Conservation (phyloP, 768 basidiomycete species). For the Gelatoporia subvermispora region DNA sequence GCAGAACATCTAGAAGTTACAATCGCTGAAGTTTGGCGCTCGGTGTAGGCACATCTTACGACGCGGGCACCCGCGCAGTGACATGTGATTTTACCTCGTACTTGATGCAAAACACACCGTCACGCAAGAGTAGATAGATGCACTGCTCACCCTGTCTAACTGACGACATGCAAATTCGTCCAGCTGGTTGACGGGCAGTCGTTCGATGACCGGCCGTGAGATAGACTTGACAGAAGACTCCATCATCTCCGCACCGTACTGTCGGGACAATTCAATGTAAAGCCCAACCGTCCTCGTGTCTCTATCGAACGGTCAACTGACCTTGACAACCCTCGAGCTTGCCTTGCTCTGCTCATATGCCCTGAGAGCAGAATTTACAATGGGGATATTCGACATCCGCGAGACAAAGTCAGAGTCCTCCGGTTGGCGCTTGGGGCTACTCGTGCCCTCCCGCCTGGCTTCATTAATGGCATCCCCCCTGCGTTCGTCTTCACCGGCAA, state of each 20-base stretch:
- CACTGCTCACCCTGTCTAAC: slow-evolving; percentile 65
- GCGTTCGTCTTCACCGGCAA: slow-evolving; percentile 9
- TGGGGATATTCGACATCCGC: slow-evolving; percentile 63
- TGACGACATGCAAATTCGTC: slow-evolving; percentile 90
- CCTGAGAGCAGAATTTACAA: slow-evolving; percentile 66
- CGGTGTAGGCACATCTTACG: too few relatives aligned
- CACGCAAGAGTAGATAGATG: background rate
- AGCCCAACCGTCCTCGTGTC: background rate
- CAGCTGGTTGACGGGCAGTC: slow-evolving; percentile 69
- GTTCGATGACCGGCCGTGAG: slow-evolving; percentile 75
- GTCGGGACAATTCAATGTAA: slow-evolving; percentile 3
- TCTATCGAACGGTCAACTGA: slow-evolving; percentile 26
- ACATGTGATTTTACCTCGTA: too few relatives aligned
- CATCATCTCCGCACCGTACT: slow-evolving; percentile 88
- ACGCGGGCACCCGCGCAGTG: too few relatives aligned
- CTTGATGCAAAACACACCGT: background rate
- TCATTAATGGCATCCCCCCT: background rate
- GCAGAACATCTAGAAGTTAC: too few relatives aligned
- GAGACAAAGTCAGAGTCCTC: slow-evolving; percentile 38
- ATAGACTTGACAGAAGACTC: slow-evolving; percentile 80
- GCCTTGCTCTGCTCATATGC: slow-evolving; percentile 83
- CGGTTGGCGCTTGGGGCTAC: slow-evolving; percentile 9
- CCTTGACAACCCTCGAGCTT: slow-evolving; percentile 81
- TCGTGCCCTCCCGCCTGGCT: background rate
- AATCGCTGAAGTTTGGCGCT: too few relatives aligned